Percentiles rank a stretch among this genome's conserved stretches.
These are phyloP conservation scores for Cyclanthera cordifolia DNA, from an alignment of 306 rosid species.

Conservation along the genomic window DNA sequence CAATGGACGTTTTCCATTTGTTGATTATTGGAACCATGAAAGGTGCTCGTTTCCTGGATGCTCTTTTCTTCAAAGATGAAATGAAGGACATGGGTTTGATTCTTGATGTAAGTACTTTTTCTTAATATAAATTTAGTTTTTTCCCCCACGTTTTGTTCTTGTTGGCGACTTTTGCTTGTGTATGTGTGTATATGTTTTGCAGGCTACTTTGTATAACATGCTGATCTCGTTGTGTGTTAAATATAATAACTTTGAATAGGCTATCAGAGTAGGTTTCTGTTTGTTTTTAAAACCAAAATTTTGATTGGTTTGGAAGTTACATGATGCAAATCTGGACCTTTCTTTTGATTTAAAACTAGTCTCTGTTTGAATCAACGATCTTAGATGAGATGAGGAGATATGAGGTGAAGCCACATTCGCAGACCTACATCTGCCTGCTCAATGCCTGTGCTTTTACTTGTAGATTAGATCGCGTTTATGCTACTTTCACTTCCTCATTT, in stretches of 20 bases:
- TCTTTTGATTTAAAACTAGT: constrained; percentile 14
- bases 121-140: neutral
- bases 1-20: constrained; percentile 59
- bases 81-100: constrained; percentile 74
- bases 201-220: constrained; percentile 69
- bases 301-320: neutral
- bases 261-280: constrained; percentile 49
- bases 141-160: neutral
- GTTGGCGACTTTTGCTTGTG: neutral
- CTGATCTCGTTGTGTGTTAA: constrained; percentile 77
- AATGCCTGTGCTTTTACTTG: constrained; percentile 81
- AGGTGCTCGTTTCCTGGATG: constrained; percentile 62
- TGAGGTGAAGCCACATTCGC: constrained; percentile 74
- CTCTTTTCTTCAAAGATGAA: constrained; percentile 65
- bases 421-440: constrained; percentile 76
- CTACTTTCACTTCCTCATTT: constrained; percentile 10
- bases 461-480: constrained; percentile 78
- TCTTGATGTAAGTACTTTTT: constrained; percentile 80
- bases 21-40: constrained; percentile 66
- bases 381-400: constrained; percentile 78
- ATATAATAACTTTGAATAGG: constrained; percentile 65
- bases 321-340: neutral
- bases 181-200: constrained; percentile 11
- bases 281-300: neutral
- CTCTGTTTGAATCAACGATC: constrained; percentile 30